Conservation (phyloP, 1,139 yeast genomes). For the Debaryomyces fabryi region DNA sequence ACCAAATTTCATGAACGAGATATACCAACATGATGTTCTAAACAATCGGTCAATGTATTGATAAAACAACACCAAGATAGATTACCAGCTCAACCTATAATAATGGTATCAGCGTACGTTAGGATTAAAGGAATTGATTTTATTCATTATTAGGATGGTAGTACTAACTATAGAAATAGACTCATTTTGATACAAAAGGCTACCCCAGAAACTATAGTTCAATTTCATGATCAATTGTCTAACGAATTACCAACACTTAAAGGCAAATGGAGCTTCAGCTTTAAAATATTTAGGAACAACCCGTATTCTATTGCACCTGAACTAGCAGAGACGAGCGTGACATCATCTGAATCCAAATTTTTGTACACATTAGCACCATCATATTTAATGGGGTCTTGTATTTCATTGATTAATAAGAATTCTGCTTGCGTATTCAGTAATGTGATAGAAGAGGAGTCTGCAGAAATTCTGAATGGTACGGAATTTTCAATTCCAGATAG, state of each 20-base stretch:
- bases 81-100: not conserved
- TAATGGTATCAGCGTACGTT: constrained; percentile 22
- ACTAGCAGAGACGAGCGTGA: constrained; percentile 26
- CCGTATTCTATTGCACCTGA: constrained; percentile 50
- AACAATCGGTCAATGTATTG: not conserved
- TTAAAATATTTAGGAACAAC: constrained; percentile 67
- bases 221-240: constrained; percentile 66
- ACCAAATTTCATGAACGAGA: not conserved
- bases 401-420: constrained; percentile 55
- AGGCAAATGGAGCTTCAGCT: constrained; percentile 67
- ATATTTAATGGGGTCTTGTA: constrained; percentile 52
- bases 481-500: constrained; percentile 38
- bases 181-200: constrained; percentile 57
- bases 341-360: constrained; percentile 48
- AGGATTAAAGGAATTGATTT: not conserved
- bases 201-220: constrained; percentile 64
- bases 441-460: constrained; percentile 40
- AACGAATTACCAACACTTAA: constrained; percentile 61
- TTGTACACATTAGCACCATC: constrained; percentile 61
- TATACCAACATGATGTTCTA: not conserved
- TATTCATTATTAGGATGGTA: not conserved
- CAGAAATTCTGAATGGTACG: constrained; percentile 18
- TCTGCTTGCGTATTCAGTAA: constrained; percentile 49
- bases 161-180: constrained; percentile 26
- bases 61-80: not conserved